Evolutionary conservation across 371 early-diverging fungal species (phyloP), one percentile per base, ranked within the genome.

Genomic region (Circinella umbellata): DNA sequence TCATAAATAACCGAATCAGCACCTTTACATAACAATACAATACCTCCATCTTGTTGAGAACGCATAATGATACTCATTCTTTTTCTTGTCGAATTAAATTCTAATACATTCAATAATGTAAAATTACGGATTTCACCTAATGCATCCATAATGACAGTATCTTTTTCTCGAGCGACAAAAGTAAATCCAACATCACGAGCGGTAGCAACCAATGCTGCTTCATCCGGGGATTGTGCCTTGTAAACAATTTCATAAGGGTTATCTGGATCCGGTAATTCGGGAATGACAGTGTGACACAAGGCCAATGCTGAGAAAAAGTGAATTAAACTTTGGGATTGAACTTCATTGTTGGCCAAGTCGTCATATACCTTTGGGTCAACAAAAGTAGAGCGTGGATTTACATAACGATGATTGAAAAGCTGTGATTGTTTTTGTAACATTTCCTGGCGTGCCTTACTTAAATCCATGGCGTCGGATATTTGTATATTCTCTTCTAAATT

Each of bases 141-240:
- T 10, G 93, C 90, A 72, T 91, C 89, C 27, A 95, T 81, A 2
- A 76, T 65, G 15, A 96, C 78, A n/a, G 76, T 84, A 27, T 92
- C 91, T 53, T 87, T 81, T 38, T 86, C 87, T 46, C 96, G 87
- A 13, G 89, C 88, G 35, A 95, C 64, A 74, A 95, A 97, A 0
- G 90, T 87, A 68, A 97, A 97, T 1, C 97, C 97, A 18, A 95
- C 86, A 70, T 96, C 94, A 34, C 92, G 82, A 0, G 97, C 97
- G 0, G 96, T 94, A 1, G 91, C 86, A 0, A 98, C 97, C 48
- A 98, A 77, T 1, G 99, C 99, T 0, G 95, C 93, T 73, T 97
- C 97, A 70, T 97, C 98, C 0, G 97, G 97, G 3, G 95, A 95
- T 77, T 97, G 95, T 1, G 97, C 96, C 76, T 93, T 92, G 85